Evolutionary conservation across 257 asterid genomes (phyloP), one percentile per base, ranked within the genome.

Genomic region (Pogostemon cablin): DNA sequence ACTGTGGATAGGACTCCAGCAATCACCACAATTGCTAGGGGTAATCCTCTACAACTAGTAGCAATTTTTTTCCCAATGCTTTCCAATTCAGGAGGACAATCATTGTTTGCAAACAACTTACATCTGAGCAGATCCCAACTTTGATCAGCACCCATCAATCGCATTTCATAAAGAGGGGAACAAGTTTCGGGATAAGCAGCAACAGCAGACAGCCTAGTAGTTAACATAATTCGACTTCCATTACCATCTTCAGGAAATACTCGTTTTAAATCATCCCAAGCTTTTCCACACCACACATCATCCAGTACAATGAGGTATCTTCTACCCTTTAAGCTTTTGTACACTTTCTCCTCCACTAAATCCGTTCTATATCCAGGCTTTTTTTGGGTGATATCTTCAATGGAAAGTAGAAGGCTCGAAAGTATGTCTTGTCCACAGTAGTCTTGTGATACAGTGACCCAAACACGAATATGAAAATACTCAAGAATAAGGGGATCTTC

Each of bases 261-360:
- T 10, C 2, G 12, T 37, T 10, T 59, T 11, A 59, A 37, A 59
- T 70, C 75, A 12, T 70, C 68, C 75, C 64, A 70, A 4, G 65
- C 46, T 11, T 59, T 59, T 59, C 1, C 38, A 37, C 46, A 6
- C 65, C 65, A 59, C 46, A 59, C 38, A 38, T 59, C 65, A 59
- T 59, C 65, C 65, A 59, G 11, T 10, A 59, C 65, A 35, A 59
- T 38, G 44, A 59, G 65, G 35, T 59, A 59, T 25, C 65, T 59
- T 9, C 44, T 59, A 38, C 65, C 65, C 65, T 59, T 59, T 11
- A 59, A 38, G 15, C 65, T 59, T 59, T 59, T 59, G 20, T 59
- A 59, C 20, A 59, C 43, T 59, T 37, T 59, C 10, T 59, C 65
- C 44, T 11, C 42, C 12, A 59, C 65, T 10, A 11, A 5, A 4